These are phyloP conservation scores for Oryza nivara DNA, from an alignment of 176 grass and related monocot species.

Conservation along the genomic window DNA sequence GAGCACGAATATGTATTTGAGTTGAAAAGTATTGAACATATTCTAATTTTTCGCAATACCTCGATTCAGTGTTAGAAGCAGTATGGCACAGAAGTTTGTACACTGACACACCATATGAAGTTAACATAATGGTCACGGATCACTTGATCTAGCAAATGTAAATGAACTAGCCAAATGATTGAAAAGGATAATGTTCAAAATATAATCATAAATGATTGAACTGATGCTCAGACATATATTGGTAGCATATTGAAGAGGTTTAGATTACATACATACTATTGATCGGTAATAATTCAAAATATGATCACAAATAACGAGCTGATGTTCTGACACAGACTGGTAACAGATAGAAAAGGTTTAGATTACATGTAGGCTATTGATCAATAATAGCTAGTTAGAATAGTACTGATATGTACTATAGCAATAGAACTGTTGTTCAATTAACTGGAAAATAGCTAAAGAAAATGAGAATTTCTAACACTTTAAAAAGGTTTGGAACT, in stretches of 20 bases:
- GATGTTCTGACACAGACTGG: background rate
- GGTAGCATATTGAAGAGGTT: conserved; percentile 18
- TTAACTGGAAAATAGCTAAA: conserved; percentile 16
- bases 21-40: conserved; percentile 13
- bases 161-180: conserved; percentile 6
- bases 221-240: conserved; percentile 13
- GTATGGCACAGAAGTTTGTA: background rate
- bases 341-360: conserved; percentile 27
- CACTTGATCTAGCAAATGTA: conserved; percentile 19
- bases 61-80: background rate
- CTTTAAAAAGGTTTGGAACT: background rate
- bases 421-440: background rate
- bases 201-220: conserved; percentile 25
- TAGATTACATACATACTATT: conserved; percentile 9
- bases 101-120: background rate
- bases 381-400: background rate
- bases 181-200: conserved; percentile 24
- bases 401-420: background rate
- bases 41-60: background rate
- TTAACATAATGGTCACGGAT: conserved; percentile 12
- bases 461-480: background rate
- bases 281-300: conserved; percentile 13
- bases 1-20: conserved; percentile 30
- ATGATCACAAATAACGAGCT: background rate
- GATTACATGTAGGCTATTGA: conserved; percentile 8